Evolutionary conservation across 306 rosid genomes (phyloP), one percentile per base, ranked within the genome.

Genomic region (Trifolium repens): DNA sequence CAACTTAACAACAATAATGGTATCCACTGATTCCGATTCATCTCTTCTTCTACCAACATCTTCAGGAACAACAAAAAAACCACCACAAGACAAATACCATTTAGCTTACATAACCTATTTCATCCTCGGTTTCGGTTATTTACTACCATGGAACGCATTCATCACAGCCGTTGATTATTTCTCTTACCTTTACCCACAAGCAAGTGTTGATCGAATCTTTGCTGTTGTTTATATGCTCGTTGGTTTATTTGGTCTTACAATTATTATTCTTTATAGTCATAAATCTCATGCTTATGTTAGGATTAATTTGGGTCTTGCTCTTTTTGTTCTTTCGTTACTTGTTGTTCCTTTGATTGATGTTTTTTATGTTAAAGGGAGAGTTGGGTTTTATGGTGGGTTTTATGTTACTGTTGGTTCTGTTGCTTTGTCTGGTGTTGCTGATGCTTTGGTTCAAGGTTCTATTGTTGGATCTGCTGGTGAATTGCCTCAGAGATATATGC

Each of bases 111-210:
- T 90, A 39, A 83, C 88, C 80, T 85, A 91, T 89, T 94, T 91
- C 85, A 78, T 78, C 3, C 76, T 94, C 0, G 97, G 98, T 5
- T 12, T 85, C 12, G 97, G 98, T 19, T 94, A 63, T 37, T n/a
- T 34, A 8, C 49, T 94, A 34, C 98, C 98, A 0, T 94, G 98
- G 98, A 94, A 91, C 80, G 93, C 91, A 13, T 94, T 94, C 89
- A 83, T 91, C 84, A 94, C 97, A 6, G 98, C 94, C 79, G 84
- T 94, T 44, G 97, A 94, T 69, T 91, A 91, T 84, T 91, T 94
- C 89, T 42, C 93, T 66, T 89, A 84, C 77, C 88, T 94, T 58
- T 94, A 94, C 74, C 98, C 97, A 0, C 89, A 88, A 4, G 82
- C 74, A 71, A 90, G 85, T 88, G 98, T 94, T 16, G 98, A 82